Evolutionary conservation across 2,329 filamentous ascomycete species (phyloP).

Genomic region (Sarocladiaceae sp.): DNA sequence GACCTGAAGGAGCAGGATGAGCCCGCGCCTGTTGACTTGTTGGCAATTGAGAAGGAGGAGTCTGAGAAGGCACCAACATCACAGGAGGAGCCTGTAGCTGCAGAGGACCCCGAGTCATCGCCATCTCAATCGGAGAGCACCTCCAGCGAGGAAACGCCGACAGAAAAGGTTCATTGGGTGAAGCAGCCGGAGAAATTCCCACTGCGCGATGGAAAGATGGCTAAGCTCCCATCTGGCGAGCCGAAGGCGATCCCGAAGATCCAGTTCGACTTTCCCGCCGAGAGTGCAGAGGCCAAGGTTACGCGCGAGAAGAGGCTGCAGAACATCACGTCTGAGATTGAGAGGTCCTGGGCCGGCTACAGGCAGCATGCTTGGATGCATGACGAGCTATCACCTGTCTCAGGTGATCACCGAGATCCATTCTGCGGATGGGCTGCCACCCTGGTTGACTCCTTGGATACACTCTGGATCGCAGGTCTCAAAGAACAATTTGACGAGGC

Average conservation of each 20-base stretch:
- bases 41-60: slow-evolving; percentile 2
- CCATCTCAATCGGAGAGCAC: slow-evolving; percentile 15
- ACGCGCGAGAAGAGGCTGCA: slow-evolving; percentile 61
- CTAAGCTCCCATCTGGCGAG: slow-evolving; percentile 68
- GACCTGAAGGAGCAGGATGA: slow-evolving; percentile 11
- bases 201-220: slow-evolving; percentile 64
- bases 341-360: slow-evolving; percentile 80
- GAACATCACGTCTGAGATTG: slow-evolving; percentile 68
- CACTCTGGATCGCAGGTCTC: slow-evolving; percentile 82
- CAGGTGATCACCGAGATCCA: slow-evolving; percentile 64
- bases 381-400: slow-evolving; percentile 77
- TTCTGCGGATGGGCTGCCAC: slow-evolving; percentile 93
- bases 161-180: slow-evolving; percentile 59
- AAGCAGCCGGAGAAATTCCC: slow-evolving; percentile 76
- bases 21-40: background rate
- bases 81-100: background rate
- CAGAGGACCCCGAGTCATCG: slow-evolving; percentile 24
- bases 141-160: slow-evolving; percentile 4
- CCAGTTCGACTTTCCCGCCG: slow-evolving; percentile 67
- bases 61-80: background rate
- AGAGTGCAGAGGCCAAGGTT: slow-evolving; percentile 54
- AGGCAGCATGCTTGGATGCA: slow-evolving; percentile 75
- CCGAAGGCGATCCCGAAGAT: slow-evolving; percentile 70
- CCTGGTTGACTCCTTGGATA: slow-evolving; percentile 76
- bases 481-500: slow-evolving; percentile 77